Evolutionary conservation across 345 rosid genomes (phyloP).

Genomic region (Clausena lansium): DNA sequence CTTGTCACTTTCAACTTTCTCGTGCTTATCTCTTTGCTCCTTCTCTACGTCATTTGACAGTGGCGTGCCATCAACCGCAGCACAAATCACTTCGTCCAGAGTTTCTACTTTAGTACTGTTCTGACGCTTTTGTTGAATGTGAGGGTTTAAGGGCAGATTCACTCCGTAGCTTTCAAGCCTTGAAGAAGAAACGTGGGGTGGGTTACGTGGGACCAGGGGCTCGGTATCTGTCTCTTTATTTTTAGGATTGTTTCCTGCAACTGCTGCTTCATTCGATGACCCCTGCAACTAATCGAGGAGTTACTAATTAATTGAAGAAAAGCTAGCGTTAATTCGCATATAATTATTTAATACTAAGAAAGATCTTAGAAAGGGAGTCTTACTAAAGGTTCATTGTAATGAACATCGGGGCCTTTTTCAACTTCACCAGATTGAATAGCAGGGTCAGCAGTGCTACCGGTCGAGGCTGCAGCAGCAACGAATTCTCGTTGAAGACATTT

Average conservation of each 20-base stretch:
- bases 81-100: conserved; percentile 38
- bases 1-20: conserved; percentile 31
- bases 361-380: not conserved
- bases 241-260: conserved; percentile 17
- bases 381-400: conserved; percentile 48
- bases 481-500: conserved; percentile 18
- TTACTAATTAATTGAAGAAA: not conserved
- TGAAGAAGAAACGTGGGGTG: conserved; percentile 35
- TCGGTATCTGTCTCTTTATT: conserved; percentile 21
- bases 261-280: conserved; percentile 32
- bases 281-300: conserved; percentile 6
- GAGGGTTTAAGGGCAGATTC: conserved; percentile 42
- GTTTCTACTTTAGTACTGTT: not conserved
- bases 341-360: not conserved
- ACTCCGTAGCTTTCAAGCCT: conserved; percentile 47
- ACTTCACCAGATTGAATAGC: conserved; percentile 33
- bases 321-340: not conserved
- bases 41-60: conserved; percentile 31
- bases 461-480: conserved; percentile 22
- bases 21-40: conserved; percentile 11
- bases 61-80: conserved; percentile 59
- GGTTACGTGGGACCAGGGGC: conserved; percentile 41
- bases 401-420: conserved; percentile 43
- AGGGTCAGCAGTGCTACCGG: conserved; percentile 46
- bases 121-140: conserved; percentile 46